Conservation (phyloP, 2,329 filamentous ascomycete genomes). For the Diaporthe sp. region DNA sequence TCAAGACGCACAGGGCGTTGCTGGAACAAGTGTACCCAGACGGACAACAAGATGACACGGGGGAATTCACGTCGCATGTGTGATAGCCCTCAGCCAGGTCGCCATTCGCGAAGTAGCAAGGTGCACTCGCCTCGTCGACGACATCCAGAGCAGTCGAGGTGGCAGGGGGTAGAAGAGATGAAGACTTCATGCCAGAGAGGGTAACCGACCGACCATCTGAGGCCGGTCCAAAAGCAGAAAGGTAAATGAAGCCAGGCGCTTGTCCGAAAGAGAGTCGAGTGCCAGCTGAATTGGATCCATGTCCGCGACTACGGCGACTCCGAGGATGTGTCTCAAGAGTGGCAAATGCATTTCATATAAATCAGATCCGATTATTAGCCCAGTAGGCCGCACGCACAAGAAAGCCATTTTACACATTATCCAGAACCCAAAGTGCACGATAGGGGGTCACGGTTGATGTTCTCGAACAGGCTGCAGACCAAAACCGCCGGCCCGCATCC, state of each 20-base stretch:
- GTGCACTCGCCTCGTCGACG: constrained; percentile 30
- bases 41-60: constrained; percentile 45
- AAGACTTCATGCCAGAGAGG: constrained; percentile 9
- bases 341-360: constrained; percentile 24
- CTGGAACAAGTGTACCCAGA: constrained; percentile 47
- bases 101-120: constrained; percentile 45
- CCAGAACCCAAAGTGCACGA: not conserved
- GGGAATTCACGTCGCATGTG: constrained; percentile 42
- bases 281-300: not conserved
- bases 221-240: not conserved
- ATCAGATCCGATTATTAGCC: not conserved
- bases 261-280: not conserved
- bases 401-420: not conserved
- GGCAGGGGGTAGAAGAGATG: not conserved
- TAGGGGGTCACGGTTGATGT: not conserved
- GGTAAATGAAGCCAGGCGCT: not conserved
- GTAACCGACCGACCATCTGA: not conserved
- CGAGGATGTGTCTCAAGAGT: not conserved
- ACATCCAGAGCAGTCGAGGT: not conserved
- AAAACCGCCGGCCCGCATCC: not conserved
- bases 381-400: not conserved
- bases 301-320: constrained; percentile 8
- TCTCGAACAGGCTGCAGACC: constrained; percentile 34
- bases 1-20: constrained; percentile 45
- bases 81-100: constrained; percentile 42